These are phyloP conservation scores for Jackrogersella minutella DNA, from an alignment of 495 filamentous ascomycete species.

Conservation along the genomic window DNA sequence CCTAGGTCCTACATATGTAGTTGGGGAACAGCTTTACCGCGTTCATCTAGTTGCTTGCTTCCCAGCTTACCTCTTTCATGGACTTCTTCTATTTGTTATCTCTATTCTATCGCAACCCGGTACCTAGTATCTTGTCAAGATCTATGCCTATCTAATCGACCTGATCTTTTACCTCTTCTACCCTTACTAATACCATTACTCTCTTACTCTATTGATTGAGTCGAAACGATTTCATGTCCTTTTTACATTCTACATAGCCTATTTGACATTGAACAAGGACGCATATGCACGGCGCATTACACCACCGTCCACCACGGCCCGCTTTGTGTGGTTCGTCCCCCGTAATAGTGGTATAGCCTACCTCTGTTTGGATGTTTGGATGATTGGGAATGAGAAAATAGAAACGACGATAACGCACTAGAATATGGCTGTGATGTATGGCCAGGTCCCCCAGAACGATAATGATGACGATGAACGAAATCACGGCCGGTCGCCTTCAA, in stretches of 20 bases:
- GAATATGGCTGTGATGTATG: slow-evolving; percentile 48
- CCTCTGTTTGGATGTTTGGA: background rate
- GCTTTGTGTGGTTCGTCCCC: slow-evolving; percentile 8
- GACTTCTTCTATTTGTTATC: slow-evolving; percentile 17
- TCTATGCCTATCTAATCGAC: background rate
- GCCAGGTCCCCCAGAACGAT: slow-evolving; percentile 44
- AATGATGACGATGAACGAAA: slow-evolving; percentile 42
- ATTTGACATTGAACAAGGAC: slow-evolving; percentile 14
- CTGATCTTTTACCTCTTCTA: background rate
- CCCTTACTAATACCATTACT: background rate
- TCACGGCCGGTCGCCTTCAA: slow-evolving; percentile 30
- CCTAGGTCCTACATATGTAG: too few relatives aligned
- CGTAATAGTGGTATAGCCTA: background rate
- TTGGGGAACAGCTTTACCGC: slow-evolving; percentile 20
- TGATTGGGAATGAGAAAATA: slow-evolving; percentile 2
- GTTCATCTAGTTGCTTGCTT: background rate
- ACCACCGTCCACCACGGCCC: slow-evolving; percentile 6
- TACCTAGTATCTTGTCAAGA: slow-evolving; percentile 16
- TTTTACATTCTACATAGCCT: slow-evolving; percentile 2
- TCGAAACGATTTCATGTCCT: slow-evolving; percentile 1
- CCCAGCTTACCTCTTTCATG: slow-evolving; percentile 14
- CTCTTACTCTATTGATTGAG: background rate
- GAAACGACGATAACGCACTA: background rate
- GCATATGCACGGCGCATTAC: slow-evolving; percentile 22
- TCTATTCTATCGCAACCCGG: slow-evolving; percentile 14